Evolutionary conservation across 2,329 filamentous ascomycete genomes (phyloP), one percentile per base, ranked within the genome.

Genomic region (Aspergillus bombycis): DNA sequence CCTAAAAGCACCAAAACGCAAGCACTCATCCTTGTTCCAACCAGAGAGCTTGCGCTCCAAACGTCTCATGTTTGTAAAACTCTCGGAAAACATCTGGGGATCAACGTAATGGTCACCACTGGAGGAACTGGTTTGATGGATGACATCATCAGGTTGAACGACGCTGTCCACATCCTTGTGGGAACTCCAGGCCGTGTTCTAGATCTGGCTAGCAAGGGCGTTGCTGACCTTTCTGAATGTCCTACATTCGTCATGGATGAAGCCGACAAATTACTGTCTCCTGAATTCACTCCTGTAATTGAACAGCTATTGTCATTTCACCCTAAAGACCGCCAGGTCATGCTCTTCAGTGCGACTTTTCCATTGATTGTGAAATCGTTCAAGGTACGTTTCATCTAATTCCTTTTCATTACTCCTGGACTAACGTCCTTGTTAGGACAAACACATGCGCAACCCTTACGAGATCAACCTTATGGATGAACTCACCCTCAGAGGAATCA

Each of bases 381-480:
- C 82, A 98, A 89, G 77, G 80, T 83, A 76, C 28, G 36, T 32
- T 7, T 2, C 54, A 9, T 54, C 19, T 57, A 9, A 52, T 32
- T 19, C 16, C 28, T 41, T 21, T n/a, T 19, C 10, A 28, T 55
- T 26, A 43, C 91, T 45, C 5, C 19, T 14, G 9, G 26, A 26
- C 54, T 64, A 45, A 64, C 61, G 48, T 12, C 14, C 5, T 41
- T 48, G 54, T 34, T 28, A 70, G 76, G 95, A 99, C 80, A 97
- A 96, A 83, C 95, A 99, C 83, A 97, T 99, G 93, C 86, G 86
- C 70, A 91, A 90, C 70, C 96, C 95, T 3, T 97, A 98, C 77
- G 96, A 99, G 80, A 99, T 99, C 82, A 99, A 99, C 77, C 88
- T 99, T 60, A 99, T 99, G 95, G 95, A 99, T 76, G 95, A 99